Evolutionary conservation across 306 rosid genomes (phyloP).

Genomic region (Phaseolus lunatus): DNA sequence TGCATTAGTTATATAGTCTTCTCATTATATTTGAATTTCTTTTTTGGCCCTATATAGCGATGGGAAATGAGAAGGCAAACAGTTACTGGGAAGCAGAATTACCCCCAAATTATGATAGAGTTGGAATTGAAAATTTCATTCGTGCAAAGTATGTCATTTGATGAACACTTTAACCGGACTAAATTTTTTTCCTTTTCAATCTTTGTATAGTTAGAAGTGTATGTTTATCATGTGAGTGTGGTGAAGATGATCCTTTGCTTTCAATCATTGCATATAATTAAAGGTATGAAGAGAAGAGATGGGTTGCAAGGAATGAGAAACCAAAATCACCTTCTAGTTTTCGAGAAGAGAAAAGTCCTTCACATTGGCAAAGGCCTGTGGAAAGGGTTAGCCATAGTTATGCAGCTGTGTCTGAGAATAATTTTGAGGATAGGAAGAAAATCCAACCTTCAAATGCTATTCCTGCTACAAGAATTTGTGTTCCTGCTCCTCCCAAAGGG

Average conservation of each 20-base stretch:
- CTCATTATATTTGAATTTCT: slow-evolving; percentile 47
- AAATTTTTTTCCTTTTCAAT: slow-evolving; percentile 8
- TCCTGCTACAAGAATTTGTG: slow-evolving; percentile 63
- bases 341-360: slow-evolving; percentile 69
- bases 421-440: slow-evolving; percentile 71
- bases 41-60: slow-evolving; percentile 61
- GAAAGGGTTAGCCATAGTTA: slow-evolving; percentile 67
- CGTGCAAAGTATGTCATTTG: slow-evolving; percentile 91
- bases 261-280: slow-evolving; percentile 44
- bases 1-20: slow-evolving; percentile 37
- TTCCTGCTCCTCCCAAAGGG: slow-evolving; percentile 86
- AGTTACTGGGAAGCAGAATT: slow-evolving; percentile 98
- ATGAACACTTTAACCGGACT: slow-evolving; percentile 42
- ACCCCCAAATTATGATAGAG: slow-evolving; percentile 96
- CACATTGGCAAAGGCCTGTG: slow-evolving; percentile 68
- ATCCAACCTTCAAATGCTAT: slow-evolving; percentile 56
- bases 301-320: slow-evolving; percentile 77
- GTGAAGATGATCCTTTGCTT: slow-evolving; percentile 31
- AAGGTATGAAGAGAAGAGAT: slow-evolving; percentile 99
- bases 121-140: slow-evolving; percentile 97
- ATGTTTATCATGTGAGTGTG: slow-evolving; percentile 35
- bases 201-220: slow-evolving; percentile 22
- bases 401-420: slow-evolving; percentile 64
- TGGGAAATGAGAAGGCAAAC: slow-evolving; percentile 98
- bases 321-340: slow-evolving; percentile 74